Base-by-base conservation (phyloP, 345 rosid species). In the Brassica juncea region DNA sequence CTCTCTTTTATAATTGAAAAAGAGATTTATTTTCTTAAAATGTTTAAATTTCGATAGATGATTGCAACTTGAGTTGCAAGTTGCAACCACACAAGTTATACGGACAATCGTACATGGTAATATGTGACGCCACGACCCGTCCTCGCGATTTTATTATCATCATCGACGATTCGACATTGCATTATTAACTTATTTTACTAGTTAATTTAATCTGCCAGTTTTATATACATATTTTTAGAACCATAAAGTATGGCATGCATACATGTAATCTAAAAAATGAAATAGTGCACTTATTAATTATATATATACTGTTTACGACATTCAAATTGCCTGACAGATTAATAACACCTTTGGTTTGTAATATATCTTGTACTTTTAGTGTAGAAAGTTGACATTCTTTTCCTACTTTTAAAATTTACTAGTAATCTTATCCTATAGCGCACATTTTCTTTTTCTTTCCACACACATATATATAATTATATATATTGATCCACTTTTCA, bases 51-150 rank as follows among this genome's bases (percentile, higher is more conserved):
- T 60, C 4, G 34, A 27, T 31, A 27, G 10, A 44, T 2, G n/a
- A 23, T 64, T 70, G 55, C 21, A 32, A 54, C 16, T n/a, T 35
- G 58, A 35, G 59, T 55, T 70, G 70, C 62, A 70, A 32, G 12
- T 23, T 70, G 70, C 63, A 71, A 25, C n/a, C 31, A 35, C 31
- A 16, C n/a, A 63, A 63, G 64, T 58, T 39, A 64, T 49, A 54
- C 76, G 76, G 65, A 54, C 57, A 27, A 23, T 34, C 8, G 8
- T 59, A 19, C 49, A 59, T 42, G 28, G 74, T 61, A 10, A 52
- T n/a, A 34, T 77, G 76, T 54, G 71, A 71, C 23, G 76, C 67
- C 16, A 35, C 71, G 72, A 71, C 37, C 71, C 81, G 72, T 37
- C 72, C 76, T 77, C 76, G 71, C 49, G 14, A 47, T 23, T 35